A percentile compares a stretch with the other conserved stretches of the same genome.
phyloP scores from a whole-genome alignment of 176 grass and related monocot genomes.

The Rhipidocladum racemiflorum region DNA sequence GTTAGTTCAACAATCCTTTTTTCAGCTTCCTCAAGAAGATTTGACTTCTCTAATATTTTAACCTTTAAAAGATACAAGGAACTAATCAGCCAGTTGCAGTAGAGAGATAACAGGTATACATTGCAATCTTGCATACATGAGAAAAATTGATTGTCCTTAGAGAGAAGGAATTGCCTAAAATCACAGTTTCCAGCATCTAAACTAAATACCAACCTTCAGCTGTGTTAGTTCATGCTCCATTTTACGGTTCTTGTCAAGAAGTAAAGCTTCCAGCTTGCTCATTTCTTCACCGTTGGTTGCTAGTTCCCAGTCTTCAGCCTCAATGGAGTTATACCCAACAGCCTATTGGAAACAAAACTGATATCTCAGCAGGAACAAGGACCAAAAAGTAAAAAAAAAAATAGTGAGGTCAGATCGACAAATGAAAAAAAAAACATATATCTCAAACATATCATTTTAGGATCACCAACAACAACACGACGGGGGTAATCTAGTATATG shows the following conservation, averaged over 20 bases:
- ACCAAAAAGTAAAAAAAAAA: constrained; percentile 26
- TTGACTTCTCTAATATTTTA: constrained; percentile 95
- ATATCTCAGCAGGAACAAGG: constrained; percentile 24
- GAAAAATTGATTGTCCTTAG: not conserved
- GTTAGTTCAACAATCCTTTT: constrained; percentile 62
- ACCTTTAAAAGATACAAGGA: constrained; percentile 54
- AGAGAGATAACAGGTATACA: constrained; percentile 10
- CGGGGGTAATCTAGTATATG: not conserved
- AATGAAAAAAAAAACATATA: constrained; percentile 9
- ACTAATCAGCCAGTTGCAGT: constrained; percentile 27
- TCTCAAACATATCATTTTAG: constrained; percentile 9
- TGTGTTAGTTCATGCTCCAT: constrained; percentile 99
- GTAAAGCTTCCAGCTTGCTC: constrained; percentile 96
- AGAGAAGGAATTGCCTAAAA: constrained; percentile 4
- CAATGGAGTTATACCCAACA: constrained; percentile 99
- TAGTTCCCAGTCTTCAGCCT: constrained; percentile 99
- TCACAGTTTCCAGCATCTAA: constrained; percentile 19
- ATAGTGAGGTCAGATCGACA: not conserved
- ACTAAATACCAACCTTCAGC: constrained; percentile 67
- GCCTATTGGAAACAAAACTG: constrained; percentile 45
- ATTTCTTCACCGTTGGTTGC: constrained; percentile 98
- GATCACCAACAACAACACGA: constrained; percentile 4
- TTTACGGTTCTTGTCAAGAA: constrained; percentile 99
- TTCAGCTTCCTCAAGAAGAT: constrained; percentile 73
- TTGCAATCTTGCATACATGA: not conserved